Base-by-base conservation (phyloP, 257 asterid species). In the Solanum phureja region DNA sequence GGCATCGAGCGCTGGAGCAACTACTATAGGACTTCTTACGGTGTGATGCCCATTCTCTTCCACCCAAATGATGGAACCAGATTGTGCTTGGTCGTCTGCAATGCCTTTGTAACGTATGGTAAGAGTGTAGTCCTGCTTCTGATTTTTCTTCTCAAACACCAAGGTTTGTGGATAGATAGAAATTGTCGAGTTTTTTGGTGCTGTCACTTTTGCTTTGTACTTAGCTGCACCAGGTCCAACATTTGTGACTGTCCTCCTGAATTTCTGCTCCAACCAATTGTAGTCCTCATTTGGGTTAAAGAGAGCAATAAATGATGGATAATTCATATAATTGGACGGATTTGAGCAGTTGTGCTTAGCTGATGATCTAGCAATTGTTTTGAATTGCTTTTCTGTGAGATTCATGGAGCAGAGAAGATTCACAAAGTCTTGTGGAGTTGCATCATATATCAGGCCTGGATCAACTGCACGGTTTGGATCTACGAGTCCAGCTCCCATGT, bases 401-500 rank as follows among this genome's bases (percentile, higher is more conserved):
- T 86, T 86, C 88, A 88, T 31, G 27, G 88, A 85, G 83, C 88
- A 88, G 14, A 85, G 38, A 66, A 88, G 90, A 16, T 86, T 86
- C 23, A 88, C 66, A 34, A 64, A 85, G 60, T 85, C 88, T 44
- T 88, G 83, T 42, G 88, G 31, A 64, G 87, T 69, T 2, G 72
- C 86, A 27, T 88, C 88, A 66, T 88, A 86, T 40, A 88, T 21
- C 0, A 85, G 88, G n/a, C 88, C 88, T 34, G 88, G 88, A 60
- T 88, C 90, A 76, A 88, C 44, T 7, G 90, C 66, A 19, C 24
- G 9, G 66, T 19, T 58, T 21, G 24, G 66, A 21, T 19, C 66
- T 7, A 58, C 24, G 1, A 24, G 83, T 9, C 89, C 86, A 1
- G 89, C 64, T 9, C 89, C 91, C 77, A 86, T 82, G 69, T 37